phyloP scores from a whole-genome alignment of 1,284 basidiomycete species.

The Fomitopsis betulina region DNA sequence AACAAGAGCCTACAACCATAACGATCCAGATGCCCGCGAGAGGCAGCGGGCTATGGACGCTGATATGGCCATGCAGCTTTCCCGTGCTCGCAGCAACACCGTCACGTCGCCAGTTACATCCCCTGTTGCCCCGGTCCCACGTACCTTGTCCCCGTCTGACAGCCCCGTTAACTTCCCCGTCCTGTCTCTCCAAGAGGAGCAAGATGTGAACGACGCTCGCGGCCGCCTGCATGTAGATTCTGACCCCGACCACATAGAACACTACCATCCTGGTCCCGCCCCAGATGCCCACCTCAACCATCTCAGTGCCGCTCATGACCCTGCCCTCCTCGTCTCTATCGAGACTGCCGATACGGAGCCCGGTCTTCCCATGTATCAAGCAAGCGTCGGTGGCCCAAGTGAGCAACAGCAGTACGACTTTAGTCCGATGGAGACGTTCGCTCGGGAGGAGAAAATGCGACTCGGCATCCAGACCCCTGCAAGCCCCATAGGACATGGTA shows the following conservation, averaged over 20 bases:
- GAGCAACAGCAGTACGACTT: constrained; percentile 64
- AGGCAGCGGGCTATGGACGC: constrained; percentile 83
- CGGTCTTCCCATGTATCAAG: constrained; percentile 60
- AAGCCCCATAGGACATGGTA: constrained; percentile 8
- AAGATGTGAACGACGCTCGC: constrained; percentile 39
- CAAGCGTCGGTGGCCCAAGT: constrained; percentile 32
- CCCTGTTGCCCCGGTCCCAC: constrained; percentile 17
- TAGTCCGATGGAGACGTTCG: constrained; percentile 76
- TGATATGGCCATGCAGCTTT: constrained; percentile 81
- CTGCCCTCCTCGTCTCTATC: constrained; percentile 38
- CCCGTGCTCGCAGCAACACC: constrained; percentile 67
- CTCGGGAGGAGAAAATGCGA: constrained; percentile 61
- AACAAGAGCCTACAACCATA: constrained; percentile 54
- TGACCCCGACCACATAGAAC: constrained; percentile 14
- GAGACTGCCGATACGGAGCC: constrained; percentile 24
- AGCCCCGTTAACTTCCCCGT: constrained; percentile 23
- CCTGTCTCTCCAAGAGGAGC: constrained; percentile 42
- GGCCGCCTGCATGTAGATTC: constrained; percentile 16
- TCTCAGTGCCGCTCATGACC: constrained; percentile 42
- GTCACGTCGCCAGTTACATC: constrained; percentile 23
- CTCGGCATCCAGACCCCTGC: constrained; percentile 46
- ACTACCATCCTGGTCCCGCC: constrained; percentile 24
- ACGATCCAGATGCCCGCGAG: constrained; percentile 68
- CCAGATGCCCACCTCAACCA: constrained; percentile 30
- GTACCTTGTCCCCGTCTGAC: constrained; percentile 18